Evolutionary conservation across 306 rosid species (phyloP).

Genomic region (Quercus agrifolia): DNA sequence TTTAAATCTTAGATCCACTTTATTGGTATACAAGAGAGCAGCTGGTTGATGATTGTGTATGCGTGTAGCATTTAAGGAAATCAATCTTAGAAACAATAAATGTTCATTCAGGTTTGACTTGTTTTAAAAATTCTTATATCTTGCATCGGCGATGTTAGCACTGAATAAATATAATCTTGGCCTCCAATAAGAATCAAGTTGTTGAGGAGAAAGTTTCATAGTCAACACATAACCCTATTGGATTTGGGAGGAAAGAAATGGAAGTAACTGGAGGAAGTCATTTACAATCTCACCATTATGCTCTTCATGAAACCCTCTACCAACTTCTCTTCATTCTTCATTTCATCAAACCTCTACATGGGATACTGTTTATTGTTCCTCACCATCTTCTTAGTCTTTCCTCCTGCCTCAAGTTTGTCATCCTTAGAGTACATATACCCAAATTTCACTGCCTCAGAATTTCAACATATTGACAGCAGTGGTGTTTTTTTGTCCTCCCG

Average conservation of each 20-base stretch:
- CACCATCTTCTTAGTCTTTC: conserved; percentile 25
- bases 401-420: conserved; percentile 34
- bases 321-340: conserved; percentile 3
- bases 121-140: conserved; percentile 19
- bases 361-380: conserved; percentile 35
- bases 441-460: conserved; percentile 56
- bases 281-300: conserved; percentile 21
- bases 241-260: conserved; percentile 24
- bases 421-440: conserved; percentile 46
- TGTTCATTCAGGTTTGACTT: conserved; percentile 6
- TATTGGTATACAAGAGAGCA: conserved; percentile 9
- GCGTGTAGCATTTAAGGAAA: conserved; percentile 9
- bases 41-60: conserved; percentile 24
- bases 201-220: conserved; percentile 39
- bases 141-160: conserved; percentile 30
- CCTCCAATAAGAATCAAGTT: conserved; percentile 35
- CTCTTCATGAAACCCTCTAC: conserved; percentile 18
- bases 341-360: conserved; percentile 51
- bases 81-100: conserved; percentile 13
- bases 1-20: conserved; percentile 1
- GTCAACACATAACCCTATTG: conserved; percentile 35
- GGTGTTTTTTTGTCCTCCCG: conserved; percentile 70
- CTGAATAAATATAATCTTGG: conserved; percentile 24
- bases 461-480: conserved; percentile 31
- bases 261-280: conserved; percentile 29